Evolutionary conservation across 371 early-diverging fungal genomes (phyloP).

Genomic region (Basidiobolus meristosporus): DNA sequence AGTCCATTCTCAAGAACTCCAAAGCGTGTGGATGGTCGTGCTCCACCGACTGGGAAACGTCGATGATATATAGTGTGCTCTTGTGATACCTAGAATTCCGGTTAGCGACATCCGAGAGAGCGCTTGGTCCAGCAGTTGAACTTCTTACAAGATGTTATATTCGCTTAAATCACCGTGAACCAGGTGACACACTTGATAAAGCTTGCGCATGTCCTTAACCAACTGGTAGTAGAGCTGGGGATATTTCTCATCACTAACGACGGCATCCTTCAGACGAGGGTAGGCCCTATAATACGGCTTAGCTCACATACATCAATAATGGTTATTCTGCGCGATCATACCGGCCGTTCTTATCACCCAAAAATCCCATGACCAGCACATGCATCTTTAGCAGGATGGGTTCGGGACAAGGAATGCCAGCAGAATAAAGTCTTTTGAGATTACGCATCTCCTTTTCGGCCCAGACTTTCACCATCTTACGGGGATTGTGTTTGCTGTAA

Average conservation of each 20-base stretch:
- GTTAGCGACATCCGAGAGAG: not conserved
- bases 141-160: slow-evolving; percentile 86
- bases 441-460: slow-evolving; percentile 99
- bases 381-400: slow-evolving; percentile 89
- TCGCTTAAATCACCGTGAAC: slow-evolving; percentile 99
- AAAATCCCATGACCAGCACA: slow-evolving; percentile 93
- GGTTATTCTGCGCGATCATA: slow-evolving; percentile 4
- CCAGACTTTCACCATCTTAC: slow-evolving; percentile 99
- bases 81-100: slow-evolving; percentile 44
- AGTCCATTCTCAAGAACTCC: slow-evolving; percentile 93
- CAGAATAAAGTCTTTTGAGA: slow-evolving; percentile 74
- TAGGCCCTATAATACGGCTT: slow-evolving; percentile 41
- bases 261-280: slow-evolving; percentile 91
- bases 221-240: slow-evolving; percentile 74
- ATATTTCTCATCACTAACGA: slow-evolving; percentile 43
- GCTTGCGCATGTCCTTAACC: slow-evolving; percentile 71
- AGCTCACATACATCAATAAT: not conserved
- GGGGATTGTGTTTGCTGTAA: slow-evolving; percentile 87
- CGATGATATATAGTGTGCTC: slow-evolving; percentile 77
- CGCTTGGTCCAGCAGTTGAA: not conserved
- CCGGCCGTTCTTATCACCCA: slow-evolving; percentile 87
- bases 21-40: slow-evolving; percentile 98
- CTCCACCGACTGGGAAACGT: slow-evolving; percentile 98
- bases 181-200: slow-evolving; percentile 89
- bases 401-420: slow-evolving; percentile 90